Evolutionary conservation across 176 grass and related monocot genomes (phyloP).

Genomic region (Raddia guianensis): DNA sequence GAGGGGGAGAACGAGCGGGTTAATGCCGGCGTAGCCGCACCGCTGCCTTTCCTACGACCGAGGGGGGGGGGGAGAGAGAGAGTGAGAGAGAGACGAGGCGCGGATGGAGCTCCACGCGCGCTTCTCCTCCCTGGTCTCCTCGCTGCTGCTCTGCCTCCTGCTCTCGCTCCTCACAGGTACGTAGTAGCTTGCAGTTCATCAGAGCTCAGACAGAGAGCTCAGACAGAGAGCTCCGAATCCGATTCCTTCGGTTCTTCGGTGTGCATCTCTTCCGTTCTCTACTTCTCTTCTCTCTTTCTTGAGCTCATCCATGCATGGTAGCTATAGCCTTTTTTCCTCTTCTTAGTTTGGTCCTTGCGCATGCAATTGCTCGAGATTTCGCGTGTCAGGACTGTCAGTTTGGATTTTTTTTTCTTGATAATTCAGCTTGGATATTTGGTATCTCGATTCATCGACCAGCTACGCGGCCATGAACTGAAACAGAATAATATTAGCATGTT

Average conservation of each 20-base stretch:
- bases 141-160: slow-evolving; percentile 34
- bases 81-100: slow-evolving; percentile 1
- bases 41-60: no score
- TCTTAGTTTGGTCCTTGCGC: not conserved
- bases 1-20: not conserved
- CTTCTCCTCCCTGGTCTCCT: slow-evolving; percentile 5
- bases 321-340: not conserved
- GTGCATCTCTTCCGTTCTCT: no score
- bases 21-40: not conserved
- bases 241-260: not conserved
- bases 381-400: not conserved
- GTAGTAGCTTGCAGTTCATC: no score
- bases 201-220: not conserved
- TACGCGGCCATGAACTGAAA: not conserved
- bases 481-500: no score
- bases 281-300: not conserved
- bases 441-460: not conserved
- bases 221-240: not conserved
- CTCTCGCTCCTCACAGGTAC: slow-evolving; percentile 57
- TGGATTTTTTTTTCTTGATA: not conserved
- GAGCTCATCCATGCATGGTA: not conserved
- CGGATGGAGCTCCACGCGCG: slow-evolving; percentile 19
- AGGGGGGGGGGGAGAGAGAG: not conserved
- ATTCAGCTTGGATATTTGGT: not conserved
- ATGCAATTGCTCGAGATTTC: not conserved